Base-by-base conservation (phyloP, 768 basidiomycete genomes). In the Phylloporus scabripes region DNA sequence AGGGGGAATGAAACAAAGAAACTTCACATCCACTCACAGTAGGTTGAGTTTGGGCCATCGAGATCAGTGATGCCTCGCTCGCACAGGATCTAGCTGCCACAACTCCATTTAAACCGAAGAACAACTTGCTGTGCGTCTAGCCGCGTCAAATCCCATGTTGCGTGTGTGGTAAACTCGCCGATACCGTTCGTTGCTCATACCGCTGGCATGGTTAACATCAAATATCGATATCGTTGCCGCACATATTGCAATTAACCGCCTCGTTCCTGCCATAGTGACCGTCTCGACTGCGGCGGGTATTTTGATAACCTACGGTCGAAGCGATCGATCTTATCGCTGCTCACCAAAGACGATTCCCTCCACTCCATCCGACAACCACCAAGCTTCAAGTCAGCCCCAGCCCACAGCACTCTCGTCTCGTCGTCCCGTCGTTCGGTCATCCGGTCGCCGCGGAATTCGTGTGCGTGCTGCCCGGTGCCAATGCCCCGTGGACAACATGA, bases 401-500 rank as follows among this genome's bases (percentile, higher is more conserved):
- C 17, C 9, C 9, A 36, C 7, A 4, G 17, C 17, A 31, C 5
- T 12, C 11, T 17, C 9, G 4, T 17, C 3, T 17, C 17, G 8
- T 36, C 15, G 2, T 9, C n/a, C 34, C 32, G 31, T 14, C 4
- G 3, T 21, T 15, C n/a, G 6, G 7, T 7, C 15, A 32, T 18
- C 39, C 12, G 39, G 6, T 18, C 20, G 39, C 46, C 23, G 31
- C 39, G 3, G 28, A 17, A 5, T 39, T 31, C 11, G 28, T 18
- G 32, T 40, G 40, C 26, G 21, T 41, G 3, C 39, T n/a, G n/a
- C n/a, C n/a, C n/a, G n/a, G n/a, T n/a, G n/a, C 39, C 40, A 10
- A 21, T 15, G 32, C 47, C 47, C 34, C 47, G 40, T 42, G 47
- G 40, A 17, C 23, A 48, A 48, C 40, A 48, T 23, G 37, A 12